These are phyloP conservation scores for Panus rudis DNA, from an alignment of 768 basidiomycete genomes.

Conservation along the genomic window DNA sequence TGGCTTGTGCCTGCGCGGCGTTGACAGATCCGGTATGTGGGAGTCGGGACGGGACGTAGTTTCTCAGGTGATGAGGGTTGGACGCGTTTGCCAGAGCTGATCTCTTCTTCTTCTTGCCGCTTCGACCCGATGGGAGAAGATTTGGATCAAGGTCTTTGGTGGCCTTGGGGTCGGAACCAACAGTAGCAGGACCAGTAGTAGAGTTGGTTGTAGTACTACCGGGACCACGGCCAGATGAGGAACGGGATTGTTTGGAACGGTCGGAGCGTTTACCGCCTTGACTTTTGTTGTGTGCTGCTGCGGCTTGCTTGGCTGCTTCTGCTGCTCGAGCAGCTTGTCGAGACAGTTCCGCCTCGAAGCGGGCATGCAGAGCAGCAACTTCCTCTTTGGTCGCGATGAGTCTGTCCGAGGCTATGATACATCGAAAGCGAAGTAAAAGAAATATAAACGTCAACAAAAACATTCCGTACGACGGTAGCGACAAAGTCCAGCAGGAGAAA, in stretches of 20 bases:
- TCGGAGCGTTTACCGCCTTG: slow-evolving; percentile 31
- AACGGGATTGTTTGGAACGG: slow-evolving; percentile 32
- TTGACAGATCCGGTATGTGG: slow-evolving; percentile 37
- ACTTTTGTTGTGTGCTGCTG: slow-evolving; percentile 30
- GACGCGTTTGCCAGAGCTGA: slow-evolving; percentile 86
- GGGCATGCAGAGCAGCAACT: slow-evolving; percentile 53
- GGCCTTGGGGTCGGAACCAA: slow-evolving; percentile 28
- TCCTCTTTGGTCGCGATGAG: slow-evolving; percentile 63
- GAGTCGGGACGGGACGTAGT: slow-evolving; percentile 85
- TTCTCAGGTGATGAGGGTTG: slow-evolving; percentile 91
- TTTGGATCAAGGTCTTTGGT: slow-evolving; percentile 36
- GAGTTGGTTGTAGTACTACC: slow-evolving; percentile 19
- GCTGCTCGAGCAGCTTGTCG: slow-evolving; percentile 56
- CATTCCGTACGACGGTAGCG: slow-evolving; percentile 2
- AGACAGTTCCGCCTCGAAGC: slow-evolving; percentile 69
- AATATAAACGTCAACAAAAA: slow-evolving; percentile 12
- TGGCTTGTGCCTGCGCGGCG: slow-evolving; percentile 32
- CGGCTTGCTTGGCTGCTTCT: slow-evolving; percentile 44
- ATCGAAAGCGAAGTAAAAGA: no score
- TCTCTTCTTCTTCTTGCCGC: slow-evolving; percentile 87
- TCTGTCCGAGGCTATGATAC: slow-evolving; percentile 71
- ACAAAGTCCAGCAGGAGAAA: slow-evolving; percentile 13
- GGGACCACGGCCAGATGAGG: slow-evolving; percentile 20
- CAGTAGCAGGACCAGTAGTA: slow-evolving; percentile 7
- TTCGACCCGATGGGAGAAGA: slow-evolving; percentile 17